Evolutionary conservation across 2,329 filamentous ascomycete species (phyloP), one percentile per base, ranked within the genome.

Genomic region (Epichloe sibirici): DNA sequence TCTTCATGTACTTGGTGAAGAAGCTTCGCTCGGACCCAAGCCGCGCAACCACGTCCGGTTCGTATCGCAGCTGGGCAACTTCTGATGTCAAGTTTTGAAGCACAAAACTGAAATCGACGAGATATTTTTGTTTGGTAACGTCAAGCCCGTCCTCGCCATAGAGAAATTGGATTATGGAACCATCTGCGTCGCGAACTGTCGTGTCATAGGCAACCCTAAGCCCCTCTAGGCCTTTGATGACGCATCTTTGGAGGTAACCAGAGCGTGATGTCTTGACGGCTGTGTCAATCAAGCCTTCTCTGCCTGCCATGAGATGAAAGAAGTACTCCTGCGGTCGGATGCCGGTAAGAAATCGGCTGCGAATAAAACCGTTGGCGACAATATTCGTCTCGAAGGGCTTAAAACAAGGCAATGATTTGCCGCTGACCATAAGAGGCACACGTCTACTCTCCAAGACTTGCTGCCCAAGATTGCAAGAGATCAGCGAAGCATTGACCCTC

Each of bases 141-240:
- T 98, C 93, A 21, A 97, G 76, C 37, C 91, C 93, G 63, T 98
- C 93, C 67, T 98, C 93, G 55, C 93, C 93, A 64, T 97, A 98
- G 35, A 98, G 69, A 69, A 98, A 97, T 65, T 98, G 93, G 3
- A 98, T 79, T 62, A 98, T 79, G 2, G 86, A 88, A 25, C 94
- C 94, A 66, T 98, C 94, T 0, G 91, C 85, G 62, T 98, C 91
- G 57, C 93, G 83, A 15, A 98, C 93, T 1, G 90, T 94, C 8
- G 85, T 90, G 63, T 98, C 93, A 66, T 98, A 97, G 56, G 90
- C 83, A 2, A 95, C 90, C 61, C 83, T 86, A 44, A 97, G 76
- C 4, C 93, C 93, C 69, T 98, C 93, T 86, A 98, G 94, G 56
- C 93, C 93, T 73, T 98, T 98, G 73, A 98, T 94, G 57, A 98